These are phyloP conservation scores for Arthrobotrys entomopaga DNA, from an alignment of 2,329 filamentous ascomycete species.

Conservation along the genomic window DNA sequence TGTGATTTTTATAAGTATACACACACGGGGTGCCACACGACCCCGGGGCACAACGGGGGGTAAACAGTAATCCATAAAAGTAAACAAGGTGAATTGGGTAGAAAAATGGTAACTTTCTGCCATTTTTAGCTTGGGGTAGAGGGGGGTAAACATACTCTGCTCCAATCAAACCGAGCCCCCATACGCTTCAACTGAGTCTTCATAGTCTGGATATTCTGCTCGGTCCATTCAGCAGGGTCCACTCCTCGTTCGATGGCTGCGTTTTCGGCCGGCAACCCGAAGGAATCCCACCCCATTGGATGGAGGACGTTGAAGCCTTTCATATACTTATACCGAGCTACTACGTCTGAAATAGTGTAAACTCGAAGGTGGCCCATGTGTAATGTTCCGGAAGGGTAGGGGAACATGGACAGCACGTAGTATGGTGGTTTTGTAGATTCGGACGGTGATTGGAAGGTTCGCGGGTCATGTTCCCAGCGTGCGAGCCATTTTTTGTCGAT, in stretches of 20 bases:
- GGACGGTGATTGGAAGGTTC: conserved; percentile 61
- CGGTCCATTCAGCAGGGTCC: conserved; percentile 81
- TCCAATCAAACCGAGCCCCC: conserved; percentile 86
- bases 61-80: too few species aligned
- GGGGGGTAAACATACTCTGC: conserved; percentile 69
- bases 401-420: conserved; percentile 91
- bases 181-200: conserved; percentile 81
- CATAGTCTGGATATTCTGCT: conserved; percentile 82
- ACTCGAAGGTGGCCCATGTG: conserved; percentile 89
- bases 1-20: too few species aligned
- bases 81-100: too few species aligned
- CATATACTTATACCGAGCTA: conserved; percentile 79
- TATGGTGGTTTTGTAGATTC: conserved; percentile 58
- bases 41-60: conserved; percentile 27
- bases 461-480: conserved; percentile 33
- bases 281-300: conserved; percentile 96
- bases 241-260: conserved; percentile 85
- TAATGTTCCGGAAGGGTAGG: conserved; percentile 86
- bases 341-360: conserved; percentile 88
- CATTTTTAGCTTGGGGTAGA: not conserved
- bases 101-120: not conserved
- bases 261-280: conserved; percentile 90
- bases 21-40: conserved; percentile 33
- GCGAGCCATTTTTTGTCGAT: conserved; percentile 50
- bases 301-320: conserved; percentile 79